A percentile compares a stretch with the other conserved stretches of the same genome.
Evolutionary conservation across 2,329 filamentous ascomycete species (phyloP).

Genomic region (Geoglossum cookeanum): DNA sequence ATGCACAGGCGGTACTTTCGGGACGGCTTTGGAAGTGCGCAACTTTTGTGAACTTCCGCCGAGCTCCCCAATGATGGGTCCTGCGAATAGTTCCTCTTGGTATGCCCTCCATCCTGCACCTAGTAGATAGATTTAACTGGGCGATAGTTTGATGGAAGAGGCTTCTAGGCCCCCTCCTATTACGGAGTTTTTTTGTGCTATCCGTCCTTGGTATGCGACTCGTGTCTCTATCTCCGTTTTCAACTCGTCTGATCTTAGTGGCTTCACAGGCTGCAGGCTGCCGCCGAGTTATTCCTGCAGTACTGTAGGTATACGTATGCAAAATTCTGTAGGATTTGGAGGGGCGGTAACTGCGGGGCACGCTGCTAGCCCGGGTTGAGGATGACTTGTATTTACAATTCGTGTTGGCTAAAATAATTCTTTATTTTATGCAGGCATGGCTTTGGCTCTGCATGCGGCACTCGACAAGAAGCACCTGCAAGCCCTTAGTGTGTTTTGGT

Average conservation of each 20-base stretch:
- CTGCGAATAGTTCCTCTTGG: background rate
- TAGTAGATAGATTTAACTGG: background rate
- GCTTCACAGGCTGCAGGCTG: background rate
- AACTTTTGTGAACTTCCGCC: background rate
- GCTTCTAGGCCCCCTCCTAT: background rate
- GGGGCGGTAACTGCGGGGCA: background rate
- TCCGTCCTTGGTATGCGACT: background rate
- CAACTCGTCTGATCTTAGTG: background rate
- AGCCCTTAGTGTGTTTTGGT: background rate
- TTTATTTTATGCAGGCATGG: background rate
- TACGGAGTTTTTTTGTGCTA: background rate
- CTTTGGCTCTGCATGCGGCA: background rate
- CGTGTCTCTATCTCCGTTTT: background rate
- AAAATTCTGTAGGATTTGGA: background rate
- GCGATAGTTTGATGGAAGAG: background rate
- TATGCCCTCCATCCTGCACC: background rate
- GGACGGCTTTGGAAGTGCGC: background rate
- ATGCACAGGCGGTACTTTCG: background rate
- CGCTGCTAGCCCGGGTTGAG: background rate
- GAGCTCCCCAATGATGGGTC: background rate
- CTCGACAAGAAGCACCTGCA: background rate
- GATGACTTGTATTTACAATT: background rate
- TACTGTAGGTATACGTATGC: background rate
- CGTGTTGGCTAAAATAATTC: background rate
- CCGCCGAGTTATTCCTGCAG: background rate